Evolutionary conservation across 2,329 filamentous ascomycete genomes (phyloP), one percentile per base, ranked within the genome.

Genomic region (Chrysoporthe deuterocubensis): DNA sequence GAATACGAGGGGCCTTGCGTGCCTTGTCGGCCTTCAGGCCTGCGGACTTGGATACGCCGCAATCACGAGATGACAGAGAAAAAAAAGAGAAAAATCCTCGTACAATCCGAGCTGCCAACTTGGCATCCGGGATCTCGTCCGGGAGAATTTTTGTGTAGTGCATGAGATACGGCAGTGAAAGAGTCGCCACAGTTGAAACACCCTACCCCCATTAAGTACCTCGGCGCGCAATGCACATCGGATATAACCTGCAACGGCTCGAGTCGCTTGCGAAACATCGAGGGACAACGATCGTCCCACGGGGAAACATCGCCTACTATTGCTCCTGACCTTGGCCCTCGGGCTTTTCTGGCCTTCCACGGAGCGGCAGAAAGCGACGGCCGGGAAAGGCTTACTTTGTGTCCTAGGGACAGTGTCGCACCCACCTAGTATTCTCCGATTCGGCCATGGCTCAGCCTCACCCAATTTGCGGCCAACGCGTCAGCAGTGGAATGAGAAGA

Each of bases 401-500:
- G 48, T 52, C 44, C 37, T 26, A 40, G 40, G 18, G 43, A 13
- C 14, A 32, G n/a, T 61, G 4, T 11, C 14, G 21, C 57, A 58
- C 26, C 57, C 42, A 42, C 57, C 40, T 11, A 9, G 26, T 46
- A 61, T 18, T 61, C 18, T 61, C 18, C 59, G 42, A 34, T 46
- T 61, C 42, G 42, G 32, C n/a, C 16, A 57, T 18, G 18, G 9
- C 56, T 58, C 54, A 65, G 43, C 52, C 43, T 59, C 43, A 18
- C 54, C 52, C 42, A 48, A 46, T 65, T 40, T 48, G 42, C 43
- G 52, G 63, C 32, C 52, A 65, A 65, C 52, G 63, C 63, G 63
- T 65, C 63, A 65, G 63, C 63, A 65, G 63, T 58, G 52, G 52
- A 59, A 65, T 65, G 63, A 46, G 21, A 56, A 60, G n/a, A 46